Base-by-base conservation (phyloP, 139 green algal genomes). In the Closterium sp. region DNA sequence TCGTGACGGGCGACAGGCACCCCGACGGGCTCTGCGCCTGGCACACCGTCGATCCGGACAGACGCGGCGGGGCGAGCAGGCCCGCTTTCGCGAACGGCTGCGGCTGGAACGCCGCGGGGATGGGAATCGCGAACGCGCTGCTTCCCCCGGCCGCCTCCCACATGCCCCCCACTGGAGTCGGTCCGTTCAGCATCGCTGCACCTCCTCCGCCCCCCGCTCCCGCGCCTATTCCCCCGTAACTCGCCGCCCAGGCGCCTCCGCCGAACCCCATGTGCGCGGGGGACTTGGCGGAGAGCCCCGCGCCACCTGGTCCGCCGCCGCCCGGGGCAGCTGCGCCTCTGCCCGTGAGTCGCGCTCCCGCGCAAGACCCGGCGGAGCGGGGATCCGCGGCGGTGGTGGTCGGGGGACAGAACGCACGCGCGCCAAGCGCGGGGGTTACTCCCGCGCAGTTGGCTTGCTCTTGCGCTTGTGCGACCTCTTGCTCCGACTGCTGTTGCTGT, bases 1-100 rank as follows among this genome's bases (percentile, higher is more conserved):
- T 87, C n/a, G 28, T 87, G n/a, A 87, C 85, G 27, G 85, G 85
- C 28, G 85, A 87, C 85, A 87, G 85, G 85, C 85, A 87, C 28
- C 85, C 85, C 62, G 62, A 79, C 62, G 62, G 62, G 62, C 62
- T 79, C 62, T 24, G 17, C 62, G 62, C 62, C 62, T 79, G 62
- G 62, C 62, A 79, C 62, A 79, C 62, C 4, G 62, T 27, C 27
- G 85, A 87, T 17, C 85, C 85, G 19, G 28, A 30, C 85, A 30
- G 28, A 10, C 28, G 28, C 85, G 85, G 13, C 9, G 85, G 19
- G 1, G 85, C 85, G 10, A 31, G 28, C 85, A 87, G 85, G 27
- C 85, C 85, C n/a, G 85, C 27, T 31, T 87, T 87, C 19, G 85
- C 22, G 10, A 87, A 32, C 28, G 85, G 27, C 85, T 32, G 85